Percentiles rank a stretch among this genome's conserved stretches.
Evolutionary conservation across 2,329 filamentous ascomycete genomes (phyloP).

Genomic region (Aspergillaceae sp.): DNA sequence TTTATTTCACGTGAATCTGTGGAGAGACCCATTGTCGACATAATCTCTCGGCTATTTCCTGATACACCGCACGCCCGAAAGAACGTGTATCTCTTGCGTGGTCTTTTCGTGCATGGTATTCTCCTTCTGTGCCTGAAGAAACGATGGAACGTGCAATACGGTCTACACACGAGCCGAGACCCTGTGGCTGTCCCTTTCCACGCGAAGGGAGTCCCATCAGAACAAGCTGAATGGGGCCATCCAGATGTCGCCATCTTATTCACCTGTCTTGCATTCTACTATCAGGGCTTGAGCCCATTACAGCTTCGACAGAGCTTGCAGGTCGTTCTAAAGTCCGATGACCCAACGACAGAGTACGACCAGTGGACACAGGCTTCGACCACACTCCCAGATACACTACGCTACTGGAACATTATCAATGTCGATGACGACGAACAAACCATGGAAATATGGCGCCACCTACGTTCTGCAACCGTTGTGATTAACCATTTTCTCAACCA

Average conservation of each 20-base stretch:
- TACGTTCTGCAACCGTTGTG: slow-evolving; percentile 43
- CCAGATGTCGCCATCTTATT: slow-evolving; percentile 58
- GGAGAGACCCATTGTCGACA: slow-evolving; percentile 6
- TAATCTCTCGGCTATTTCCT: slow-evolving; percentile 21
- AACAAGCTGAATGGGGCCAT: slow-evolving; percentile 59
- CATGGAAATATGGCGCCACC: slow-evolving; percentile 40
- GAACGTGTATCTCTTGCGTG: slow-evolving; percentile 51
- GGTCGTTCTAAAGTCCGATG: slow-evolving; percentile 47
- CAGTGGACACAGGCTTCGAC: slow-evolving; percentile 37
- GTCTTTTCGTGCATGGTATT: slow-evolving; percentile 53
- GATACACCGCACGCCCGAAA: slow-evolving; percentile 21
- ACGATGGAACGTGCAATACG: slow-evolving; percentile 60
- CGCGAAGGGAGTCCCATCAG: slow-evolving; percentile 56
- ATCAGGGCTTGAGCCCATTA: slow-evolving; percentile 44
- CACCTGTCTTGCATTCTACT: slow-evolving; percentile 61
- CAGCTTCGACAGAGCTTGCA: slow-evolving; percentile 46
- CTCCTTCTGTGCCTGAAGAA: slow-evolving; percentile 53
- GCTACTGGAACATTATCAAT: slow-evolving; percentile 51
- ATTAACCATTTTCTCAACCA: slow-evolving; percentile 56
- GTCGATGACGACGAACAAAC: slow-evolving; percentile 48
- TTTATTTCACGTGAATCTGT: slow-evolving; percentile 27
- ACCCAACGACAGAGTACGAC: slow-evolving; percentile 50
- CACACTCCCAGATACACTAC: slow-evolving; percentile 39
- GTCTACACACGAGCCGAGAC: slow-evolving; percentile 44
- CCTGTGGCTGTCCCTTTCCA: slow-evolving; percentile 54